These are phyloP conservation scores for Cyamopsis tetragonoloba DNA, from an alignment of 306 rosid genomes.

Conservation along the genomic window DNA sequence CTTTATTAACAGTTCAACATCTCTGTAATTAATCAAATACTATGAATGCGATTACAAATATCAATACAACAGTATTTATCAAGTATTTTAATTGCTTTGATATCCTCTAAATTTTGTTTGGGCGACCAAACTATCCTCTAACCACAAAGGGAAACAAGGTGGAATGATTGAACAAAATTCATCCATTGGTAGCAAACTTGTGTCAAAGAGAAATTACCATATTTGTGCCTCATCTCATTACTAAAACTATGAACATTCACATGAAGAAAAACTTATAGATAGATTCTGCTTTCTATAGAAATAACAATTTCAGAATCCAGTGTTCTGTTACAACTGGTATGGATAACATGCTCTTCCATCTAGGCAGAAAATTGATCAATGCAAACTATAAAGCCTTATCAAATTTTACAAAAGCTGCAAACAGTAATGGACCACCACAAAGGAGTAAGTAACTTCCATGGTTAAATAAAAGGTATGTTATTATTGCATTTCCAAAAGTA, in stretches of 20 bases:
- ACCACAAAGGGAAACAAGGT: too few relatives aligned
- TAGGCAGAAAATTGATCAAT: constrained; percentile 22
- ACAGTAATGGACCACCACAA: constrained; percentile 24
- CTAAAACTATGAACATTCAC: neutral
- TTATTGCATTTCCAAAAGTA: constrained; percentile 23
- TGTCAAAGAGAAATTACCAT: neutral
- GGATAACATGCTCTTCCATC: constrained; percentile 6
- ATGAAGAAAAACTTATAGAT: neutral
- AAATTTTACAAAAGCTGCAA: constrained; percentile 34
- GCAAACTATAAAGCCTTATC: constrained; percentile 19
- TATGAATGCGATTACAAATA: neutral
- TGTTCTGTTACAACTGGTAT: constrained; percentile 4
- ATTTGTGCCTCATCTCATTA: neutral
- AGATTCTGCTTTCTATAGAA: constrained; percentile 4
- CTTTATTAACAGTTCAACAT: too few relatives aligned
- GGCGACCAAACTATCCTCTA: too few relatives aligned
- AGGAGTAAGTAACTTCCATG: constrained; percentile 22
- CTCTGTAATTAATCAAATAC: neutral
- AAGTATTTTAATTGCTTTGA: too few relatives aligned
- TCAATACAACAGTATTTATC: too few relatives aligned
- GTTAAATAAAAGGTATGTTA: constrained; percentile 31
- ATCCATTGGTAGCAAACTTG: neutral
- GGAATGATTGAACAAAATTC: neutral
- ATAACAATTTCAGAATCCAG: constrained; percentile 14
- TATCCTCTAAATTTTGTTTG: too few relatives aligned